Evolutionary conservation across 352 stramenopile species (phyloP).

Genomic region (Phytophthora cajani): DNA sequence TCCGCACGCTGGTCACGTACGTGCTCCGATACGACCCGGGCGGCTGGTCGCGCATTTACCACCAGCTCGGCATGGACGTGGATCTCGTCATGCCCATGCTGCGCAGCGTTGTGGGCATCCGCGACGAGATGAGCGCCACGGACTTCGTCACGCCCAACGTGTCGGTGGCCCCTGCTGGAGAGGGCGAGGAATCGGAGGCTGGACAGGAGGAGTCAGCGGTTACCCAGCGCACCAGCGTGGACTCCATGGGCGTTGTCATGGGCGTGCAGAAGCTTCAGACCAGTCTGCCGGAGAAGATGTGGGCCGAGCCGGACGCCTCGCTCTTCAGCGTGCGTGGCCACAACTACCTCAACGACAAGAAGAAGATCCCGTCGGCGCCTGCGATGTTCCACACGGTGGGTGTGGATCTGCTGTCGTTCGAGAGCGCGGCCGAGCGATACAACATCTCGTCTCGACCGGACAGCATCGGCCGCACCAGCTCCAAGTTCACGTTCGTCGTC

Average conservation of each 20-base stretch:
- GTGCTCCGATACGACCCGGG: conserved; percentile 83
- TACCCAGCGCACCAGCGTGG: conserved; percentile 54
- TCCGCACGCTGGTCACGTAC: conserved; percentile 85
- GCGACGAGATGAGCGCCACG: conserved; percentile 81
- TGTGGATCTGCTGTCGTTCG: conserved; percentile 85
- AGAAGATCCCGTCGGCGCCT: conserved; percentile 80
- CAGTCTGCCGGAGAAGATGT: conserved; percentile 83
- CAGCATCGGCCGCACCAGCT: conserved; percentile 73
- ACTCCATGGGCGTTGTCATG: conserved; percentile 65
- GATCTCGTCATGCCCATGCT: conserved; percentile 88
- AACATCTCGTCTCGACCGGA: conserved; percentile 75
- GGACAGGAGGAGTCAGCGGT: conserved; percentile 24
- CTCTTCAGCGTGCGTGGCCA: conserved; percentile 84
- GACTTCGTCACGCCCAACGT: conserved; percentile 91
- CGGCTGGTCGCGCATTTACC: conserved; percentile 85
- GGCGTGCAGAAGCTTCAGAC: conserved; percentile 77
- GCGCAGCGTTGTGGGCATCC: conserved; percentile 83
- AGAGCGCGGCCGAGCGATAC: conserved; percentile 74
- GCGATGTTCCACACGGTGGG: conserved; percentile 84
- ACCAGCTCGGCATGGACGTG: conserved; percentile 90
- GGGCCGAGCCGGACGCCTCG: conserved; percentile 81
- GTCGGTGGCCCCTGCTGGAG: conserved; percentile 46
- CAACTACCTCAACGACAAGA: conserved; percentile 92
- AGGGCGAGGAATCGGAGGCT: conserved; percentile 20
- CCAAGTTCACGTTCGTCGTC: conserved; percentile 90